phyloP scores from a whole-genome alignment of 139 green algal species.

The Zygnema cylindricum region DNA sequence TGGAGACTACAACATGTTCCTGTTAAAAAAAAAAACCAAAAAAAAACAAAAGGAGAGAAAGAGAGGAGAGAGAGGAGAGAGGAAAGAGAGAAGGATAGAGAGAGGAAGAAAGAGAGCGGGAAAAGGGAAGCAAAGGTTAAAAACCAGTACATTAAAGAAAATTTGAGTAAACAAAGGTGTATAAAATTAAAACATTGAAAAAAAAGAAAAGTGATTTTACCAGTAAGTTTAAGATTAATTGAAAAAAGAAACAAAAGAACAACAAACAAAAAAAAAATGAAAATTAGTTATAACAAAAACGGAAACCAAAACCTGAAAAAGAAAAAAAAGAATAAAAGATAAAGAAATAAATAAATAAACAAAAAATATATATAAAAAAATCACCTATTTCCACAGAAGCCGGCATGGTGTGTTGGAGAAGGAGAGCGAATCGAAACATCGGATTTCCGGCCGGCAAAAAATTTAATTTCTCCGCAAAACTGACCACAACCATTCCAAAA shows the following conservation, averaged over 20 bases:
- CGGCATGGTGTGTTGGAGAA: conserved; percentile 45
- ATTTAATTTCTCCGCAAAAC: neutral
- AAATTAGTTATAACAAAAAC: neutral
- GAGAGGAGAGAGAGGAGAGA: neutral
- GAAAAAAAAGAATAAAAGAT: neutral
- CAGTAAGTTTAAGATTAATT: too few species aligned
- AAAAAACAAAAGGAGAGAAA: neutral
- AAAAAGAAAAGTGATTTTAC: too few species aligned
- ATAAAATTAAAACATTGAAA: too few species aligned
- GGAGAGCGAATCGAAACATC: conserved; percentile 47
- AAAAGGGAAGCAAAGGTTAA: neutral
- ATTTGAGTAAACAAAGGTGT: too few species aligned
- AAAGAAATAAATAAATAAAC: neutral
- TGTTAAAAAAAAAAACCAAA: neutral
- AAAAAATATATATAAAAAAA: neutral
- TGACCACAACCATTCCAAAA: conserved; percentile 27
- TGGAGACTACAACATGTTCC: conserved; percentile 39
- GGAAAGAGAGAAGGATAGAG: neutral
- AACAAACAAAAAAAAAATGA: neutral
- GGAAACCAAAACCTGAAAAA: neutral
- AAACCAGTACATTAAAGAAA: too few species aligned
- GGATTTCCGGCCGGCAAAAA: conserved; percentile 12
- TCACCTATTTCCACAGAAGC: conserved; percentile 44
- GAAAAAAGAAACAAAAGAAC: neutral
- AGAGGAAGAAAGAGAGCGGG: neutral